Conservation (phyloP, 345 rosid species). For the Cardiospermum halicacabum region DNA sequence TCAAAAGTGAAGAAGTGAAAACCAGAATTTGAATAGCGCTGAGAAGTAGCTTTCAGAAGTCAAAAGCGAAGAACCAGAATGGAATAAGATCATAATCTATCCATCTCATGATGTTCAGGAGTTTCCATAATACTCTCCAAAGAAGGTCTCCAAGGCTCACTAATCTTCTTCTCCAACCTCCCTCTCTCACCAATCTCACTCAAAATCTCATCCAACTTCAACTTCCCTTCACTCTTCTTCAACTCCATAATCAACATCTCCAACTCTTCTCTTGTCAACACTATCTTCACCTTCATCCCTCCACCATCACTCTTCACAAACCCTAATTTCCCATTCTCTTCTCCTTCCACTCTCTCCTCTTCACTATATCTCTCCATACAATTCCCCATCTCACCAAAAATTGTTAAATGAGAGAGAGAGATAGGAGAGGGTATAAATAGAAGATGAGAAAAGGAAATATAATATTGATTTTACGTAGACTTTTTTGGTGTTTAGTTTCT, state of each 20-base stretch:
- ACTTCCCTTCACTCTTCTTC: constrained; percentile 21
- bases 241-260: constrained; percentile 52
- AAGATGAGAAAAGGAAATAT: no score
- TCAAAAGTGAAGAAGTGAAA: no score
- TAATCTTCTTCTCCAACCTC: constrained; percentile 4
- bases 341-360: constrained; percentile 2
- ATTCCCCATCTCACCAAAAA: no score
- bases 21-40: not conserved
- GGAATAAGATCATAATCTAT: not conserved
- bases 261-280: constrained; percentile 68
- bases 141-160: constrained; percentile 58
- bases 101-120: constrained; percentile 36
- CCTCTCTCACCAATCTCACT: constrained; percentile 40
- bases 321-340: not conserved
- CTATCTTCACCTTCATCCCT: constrained; percentile 64
- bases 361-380: constrained; percentile 26
- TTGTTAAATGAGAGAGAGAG: no score
- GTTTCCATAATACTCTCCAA: constrained; percentile 55
- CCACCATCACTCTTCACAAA: constrained; percentile 15
- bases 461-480: constrained; percentile 15
- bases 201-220: constrained; percentile 35
- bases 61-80: not conserved
- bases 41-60: not conserved
- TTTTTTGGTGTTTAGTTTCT: not conserved
- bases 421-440: no score